Evolutionary conservation across 2,329 filamentous ascomycete species (phyloP).

Genomic region (Cladosporium sp.): DNA sequence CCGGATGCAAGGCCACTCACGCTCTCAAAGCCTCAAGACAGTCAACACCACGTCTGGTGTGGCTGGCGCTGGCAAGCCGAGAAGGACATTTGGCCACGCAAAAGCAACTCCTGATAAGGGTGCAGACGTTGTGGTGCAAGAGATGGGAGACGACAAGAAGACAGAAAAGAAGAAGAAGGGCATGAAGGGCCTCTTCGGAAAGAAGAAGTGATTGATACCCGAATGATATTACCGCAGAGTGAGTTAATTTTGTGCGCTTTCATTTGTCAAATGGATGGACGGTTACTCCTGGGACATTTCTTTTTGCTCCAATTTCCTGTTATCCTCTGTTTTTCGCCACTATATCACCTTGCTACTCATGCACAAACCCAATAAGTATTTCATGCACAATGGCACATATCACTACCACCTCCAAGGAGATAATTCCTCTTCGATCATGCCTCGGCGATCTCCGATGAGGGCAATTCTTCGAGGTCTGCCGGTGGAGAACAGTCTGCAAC

Average conservation of each 20-base stretch:
- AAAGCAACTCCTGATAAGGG: background rate
- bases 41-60: conserved; percentile 8
- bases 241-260: background rate
- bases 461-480: background rate
- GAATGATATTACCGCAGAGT: background rate
- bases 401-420: background rate
- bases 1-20: background rate
- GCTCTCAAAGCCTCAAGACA: conserved; percentile 10
- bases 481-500: background rate
- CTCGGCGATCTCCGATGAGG: conserved; percentile 4
- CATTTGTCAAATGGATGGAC: background rate
- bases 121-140: conserved; percentile 3
- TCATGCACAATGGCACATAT: background rate
- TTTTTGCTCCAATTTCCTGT: background rate
- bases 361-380: background rate
- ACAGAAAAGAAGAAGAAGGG: conserved; percentile 33
- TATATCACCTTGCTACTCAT: background rate
- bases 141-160: conserved; percentile 4
- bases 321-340: background rate
- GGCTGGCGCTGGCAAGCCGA: conserved; percentile 26
- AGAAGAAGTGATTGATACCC: conserved; percentile 25
- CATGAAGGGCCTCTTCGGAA: conserved; percentile 32
- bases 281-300: background rate
- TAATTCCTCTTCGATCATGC: background rate
- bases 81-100: conserved; percentile 36